These are phyloP conservation scores for Boletus rubroflammeus DNA, from an alignment of 768 basidiomycete genomes.

Conservation along the genomic window DNA sequence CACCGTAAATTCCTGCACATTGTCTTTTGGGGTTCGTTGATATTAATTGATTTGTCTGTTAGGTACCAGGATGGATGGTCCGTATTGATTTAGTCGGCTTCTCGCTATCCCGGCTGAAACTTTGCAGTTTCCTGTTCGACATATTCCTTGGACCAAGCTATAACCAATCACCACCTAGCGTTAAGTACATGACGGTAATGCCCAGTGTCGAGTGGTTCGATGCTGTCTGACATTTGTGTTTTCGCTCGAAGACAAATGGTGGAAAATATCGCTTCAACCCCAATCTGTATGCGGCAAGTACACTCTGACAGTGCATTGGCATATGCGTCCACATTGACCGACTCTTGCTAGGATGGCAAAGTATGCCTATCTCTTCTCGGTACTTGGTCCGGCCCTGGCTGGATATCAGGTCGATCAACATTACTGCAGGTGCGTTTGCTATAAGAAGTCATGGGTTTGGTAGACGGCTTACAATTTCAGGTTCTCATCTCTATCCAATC, in stretches of 20 bases:
- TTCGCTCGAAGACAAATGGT: conserved; percentile 62
- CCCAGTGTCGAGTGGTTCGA: not conserved
- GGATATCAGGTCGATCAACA: conserved; percentile 88
- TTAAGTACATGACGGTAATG: conserved; percentile 61
- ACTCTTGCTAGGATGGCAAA: conserved; percentile 74
- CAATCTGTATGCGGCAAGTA: conserved; percentile 82
- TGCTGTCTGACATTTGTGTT: conserved; percentile 8
- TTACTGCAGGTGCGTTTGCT: conserved; percentile 63
- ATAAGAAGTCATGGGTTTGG: not conserved
- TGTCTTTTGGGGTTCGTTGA: not conserved
- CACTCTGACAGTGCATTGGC: not conserved
- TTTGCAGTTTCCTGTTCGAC: conserved; percentile 70
- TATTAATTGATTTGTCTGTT: conserved; percentile 6
- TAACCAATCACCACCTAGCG: conserved; percentile 78
- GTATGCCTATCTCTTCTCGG: conserved; percentile 90
- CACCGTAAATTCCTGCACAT: conserved; percentile 58
- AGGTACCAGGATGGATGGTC: conserved; percentile 93
- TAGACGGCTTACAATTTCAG: conserved; percentile 25
- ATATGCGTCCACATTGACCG: not conserved
- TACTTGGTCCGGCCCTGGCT: conserved; percentile 92
- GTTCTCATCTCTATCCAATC: conserved; percentile 93
- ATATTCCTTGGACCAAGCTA: conserved; percentile 90
- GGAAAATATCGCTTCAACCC: conserved; percentile 92
- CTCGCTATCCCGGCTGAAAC: conserved; percentile 3
- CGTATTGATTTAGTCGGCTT: conserved; percentile 22